These are phyloP conservation scores for Eutrema japonicum DNA, from an alignment of 345 rosid genomes.

Conservation along the genomic window DNA sequence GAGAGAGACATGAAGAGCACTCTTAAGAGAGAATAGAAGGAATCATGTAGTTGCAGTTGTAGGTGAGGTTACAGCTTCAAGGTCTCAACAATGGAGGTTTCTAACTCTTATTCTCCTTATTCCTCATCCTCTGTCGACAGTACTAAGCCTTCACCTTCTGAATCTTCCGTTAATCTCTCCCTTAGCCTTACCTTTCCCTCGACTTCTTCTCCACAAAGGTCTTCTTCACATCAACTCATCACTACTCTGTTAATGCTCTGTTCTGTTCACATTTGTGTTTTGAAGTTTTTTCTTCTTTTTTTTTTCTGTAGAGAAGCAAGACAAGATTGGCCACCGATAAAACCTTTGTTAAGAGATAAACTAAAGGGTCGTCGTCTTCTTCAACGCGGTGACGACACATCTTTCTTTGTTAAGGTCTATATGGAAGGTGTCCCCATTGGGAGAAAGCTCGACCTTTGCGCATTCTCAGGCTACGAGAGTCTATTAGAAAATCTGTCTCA, in stretches of 20 bases:
- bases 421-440: conserved; percentile 75
- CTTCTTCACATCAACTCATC: conserved; percentile 5
- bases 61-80: conserved; percentile 26
- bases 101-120: conserved; percentile 39
- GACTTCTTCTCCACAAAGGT: conserved; percentile 44
- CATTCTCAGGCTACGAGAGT: conserved; percentile 49
- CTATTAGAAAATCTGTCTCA: conserved; percentile 42
- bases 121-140: conserved; percentile 42
- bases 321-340: conserved; percentile 45
- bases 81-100: conserved; percentile 41
- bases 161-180: conserved; percentile 42
- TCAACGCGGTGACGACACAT: conserved; percentile 28
- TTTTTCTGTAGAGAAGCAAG: conserved; percentile 29
- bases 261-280: conserved; percentile 1
- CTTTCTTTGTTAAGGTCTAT: conserved; percentile 63
- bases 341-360: conserved; percentile 32
- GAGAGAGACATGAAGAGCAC: conserved; percentile 44
- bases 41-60: conserved; percentile 28
- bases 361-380: conserved; percentile 39
- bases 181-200: conserved; percentile 45
- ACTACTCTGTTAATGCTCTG: conserved; percentile 29
- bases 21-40: conserved; percentile 31
- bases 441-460: conserved; percentile 62
- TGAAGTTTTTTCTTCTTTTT: background rate
- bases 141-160: conserved; percentile 39